Conservation (phyloP, 768 basidiomycete species). For the Zangia roseola region DNA sequence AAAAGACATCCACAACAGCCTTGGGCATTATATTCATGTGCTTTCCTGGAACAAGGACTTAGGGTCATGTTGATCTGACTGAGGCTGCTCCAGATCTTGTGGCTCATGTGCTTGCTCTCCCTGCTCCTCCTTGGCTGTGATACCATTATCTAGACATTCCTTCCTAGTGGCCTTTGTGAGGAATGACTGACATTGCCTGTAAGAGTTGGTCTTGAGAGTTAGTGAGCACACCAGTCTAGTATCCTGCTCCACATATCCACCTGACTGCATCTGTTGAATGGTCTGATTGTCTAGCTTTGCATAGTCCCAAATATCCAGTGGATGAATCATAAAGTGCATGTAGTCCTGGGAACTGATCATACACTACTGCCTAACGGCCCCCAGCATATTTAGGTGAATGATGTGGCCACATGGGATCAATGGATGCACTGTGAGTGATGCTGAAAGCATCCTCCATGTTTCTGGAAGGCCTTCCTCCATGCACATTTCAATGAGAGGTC, state of each 20-base stretch:
- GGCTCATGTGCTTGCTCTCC: background rate
- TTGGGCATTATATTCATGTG: constrained; percentile 1
- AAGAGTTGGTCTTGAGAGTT: background rate
- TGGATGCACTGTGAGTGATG: background rate
- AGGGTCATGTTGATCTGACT: constrained; percentile 3
- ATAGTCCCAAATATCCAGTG: background rate
- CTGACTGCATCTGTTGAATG: background rate
- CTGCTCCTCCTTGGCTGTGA: too few species aligned
- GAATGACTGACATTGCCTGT: background rate
- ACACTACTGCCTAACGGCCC: background rate
- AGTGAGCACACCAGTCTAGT: background rate
- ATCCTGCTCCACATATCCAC: background rate
- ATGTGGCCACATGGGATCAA: constrained; percentile 2
- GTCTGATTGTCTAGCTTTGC: background rate
- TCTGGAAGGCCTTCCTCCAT: background rate
- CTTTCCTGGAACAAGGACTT: background rate
- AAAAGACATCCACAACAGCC: constrained; percentile 4
- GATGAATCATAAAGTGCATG: background rate
- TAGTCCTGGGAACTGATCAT: background rate
- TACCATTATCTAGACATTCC: too few species aligned
- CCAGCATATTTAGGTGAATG: background rate
- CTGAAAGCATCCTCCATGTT: background rate
- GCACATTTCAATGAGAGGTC: background rate
- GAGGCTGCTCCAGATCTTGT: background rate
- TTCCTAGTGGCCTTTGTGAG: background rate